These are phyloP conservation scores for Obba rivulosa DNA, from an alignment of 768 basidiomycete genomes.

Conservation along the genomic window DNA sequence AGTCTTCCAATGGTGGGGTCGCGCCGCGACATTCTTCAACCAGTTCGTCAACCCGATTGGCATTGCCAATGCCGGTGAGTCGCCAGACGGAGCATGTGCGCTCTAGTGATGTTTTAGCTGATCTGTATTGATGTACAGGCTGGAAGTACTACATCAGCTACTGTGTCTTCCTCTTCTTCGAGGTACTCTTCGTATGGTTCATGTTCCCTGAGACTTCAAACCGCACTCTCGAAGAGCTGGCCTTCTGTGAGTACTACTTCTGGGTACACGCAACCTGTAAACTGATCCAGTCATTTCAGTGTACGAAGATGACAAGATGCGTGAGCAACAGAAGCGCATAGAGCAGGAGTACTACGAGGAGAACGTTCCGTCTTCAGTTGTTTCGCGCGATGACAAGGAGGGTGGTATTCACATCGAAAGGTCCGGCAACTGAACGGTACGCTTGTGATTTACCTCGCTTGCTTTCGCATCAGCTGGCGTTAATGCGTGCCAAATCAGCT, in stretches of 20 bases:
- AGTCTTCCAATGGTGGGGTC: constrained; percentile 54
- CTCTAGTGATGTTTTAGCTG: background rate
- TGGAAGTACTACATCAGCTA: constrained; percentile 61
- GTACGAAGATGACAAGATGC: constrained; percentile 37
- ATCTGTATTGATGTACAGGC: constrained; percentile 20
- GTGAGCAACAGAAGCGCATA: constrained; percentile 36
- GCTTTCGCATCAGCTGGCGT: too few species aligned
- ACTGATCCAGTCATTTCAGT: constrained; percentile 22
- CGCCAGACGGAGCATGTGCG: background rate
- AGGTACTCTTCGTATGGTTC: constrained; percentile 53
- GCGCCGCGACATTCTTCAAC: constrained; percentile 55
- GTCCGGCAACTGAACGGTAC: too few species aligned
- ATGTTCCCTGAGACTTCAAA: constrained; percentile 56
- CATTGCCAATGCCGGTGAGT: constrained; percentile 44
- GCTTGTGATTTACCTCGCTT: too few species aligned
- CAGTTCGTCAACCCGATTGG: constrained; percentile 64
- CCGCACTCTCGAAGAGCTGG: constrained; percentile 51
- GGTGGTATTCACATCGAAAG: constrained; percentile 14
- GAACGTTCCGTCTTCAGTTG: constrained; percentile 8
- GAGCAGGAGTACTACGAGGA: constrained; percentile 32
- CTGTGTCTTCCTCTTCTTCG: constrained; percentile 46
- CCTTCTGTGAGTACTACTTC: constrained; percentile 40
- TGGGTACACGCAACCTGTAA: background rate
- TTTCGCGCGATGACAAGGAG: constrained; percentile 15
- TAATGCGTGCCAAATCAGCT: too few species aligned